phyloP scores from a whole-genome alignment of 2,329 filamentous ascomycete genomes.

The Aspergillus intermedius region DNA sequence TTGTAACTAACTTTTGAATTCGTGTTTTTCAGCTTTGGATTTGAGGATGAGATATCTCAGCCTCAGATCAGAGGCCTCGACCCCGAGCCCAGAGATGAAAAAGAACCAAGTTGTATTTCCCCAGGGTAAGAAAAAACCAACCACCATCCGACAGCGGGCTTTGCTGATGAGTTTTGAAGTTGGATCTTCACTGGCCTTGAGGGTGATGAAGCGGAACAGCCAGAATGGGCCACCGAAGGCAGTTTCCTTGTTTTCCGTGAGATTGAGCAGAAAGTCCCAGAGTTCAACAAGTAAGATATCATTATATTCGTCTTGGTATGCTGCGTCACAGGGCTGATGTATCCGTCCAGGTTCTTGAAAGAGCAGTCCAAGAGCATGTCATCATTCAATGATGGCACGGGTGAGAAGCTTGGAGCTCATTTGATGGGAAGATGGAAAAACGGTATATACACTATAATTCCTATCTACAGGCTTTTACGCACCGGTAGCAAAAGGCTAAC shows the following conservation, averaged over 20 bases:
- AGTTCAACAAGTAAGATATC: slow-evolving; percentile 27
- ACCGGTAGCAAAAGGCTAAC: neutral
- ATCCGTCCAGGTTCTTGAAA: slow-evolving; percentile 26
- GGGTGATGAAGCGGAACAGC: slow-evolving; percentile 26
- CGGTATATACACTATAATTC: slow-evolving; percentile 11
- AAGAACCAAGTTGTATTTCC: too few relatives aligned
- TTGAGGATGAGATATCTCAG: slow-evolving; percentile 38
- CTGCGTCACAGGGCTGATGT: neutral
- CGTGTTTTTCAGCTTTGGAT: slow-evolving; percentile 33
- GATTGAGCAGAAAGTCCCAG: slow-evolving; percentile 39
- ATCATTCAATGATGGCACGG: slow-evolving; percentile 15
- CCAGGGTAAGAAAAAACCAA: neutral
- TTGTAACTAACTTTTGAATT: neutral
- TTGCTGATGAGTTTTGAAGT: too few relatives aligned
- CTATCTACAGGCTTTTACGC: neutral
- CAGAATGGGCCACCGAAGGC: slow-evolving; percentile 38
- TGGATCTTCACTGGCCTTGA: slow-evolving; percentile 30
- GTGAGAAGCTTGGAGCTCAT: slow-evolving; percentile 34
- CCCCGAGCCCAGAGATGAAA: neutral
- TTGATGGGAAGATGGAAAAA: slow-evolving; percentile 43
- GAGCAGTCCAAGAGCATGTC: slow-evolving; percentile 17
- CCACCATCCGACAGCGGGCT: neutral
- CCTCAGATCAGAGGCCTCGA: slow-evolving; percentile 30
- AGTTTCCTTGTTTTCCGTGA: slow-evolving; percentile 42
- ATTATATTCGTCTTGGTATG: neutral